Conservation (phyloP, 371 early-diverging fungal species). For the Encephalitozoon hellem region DNA sequence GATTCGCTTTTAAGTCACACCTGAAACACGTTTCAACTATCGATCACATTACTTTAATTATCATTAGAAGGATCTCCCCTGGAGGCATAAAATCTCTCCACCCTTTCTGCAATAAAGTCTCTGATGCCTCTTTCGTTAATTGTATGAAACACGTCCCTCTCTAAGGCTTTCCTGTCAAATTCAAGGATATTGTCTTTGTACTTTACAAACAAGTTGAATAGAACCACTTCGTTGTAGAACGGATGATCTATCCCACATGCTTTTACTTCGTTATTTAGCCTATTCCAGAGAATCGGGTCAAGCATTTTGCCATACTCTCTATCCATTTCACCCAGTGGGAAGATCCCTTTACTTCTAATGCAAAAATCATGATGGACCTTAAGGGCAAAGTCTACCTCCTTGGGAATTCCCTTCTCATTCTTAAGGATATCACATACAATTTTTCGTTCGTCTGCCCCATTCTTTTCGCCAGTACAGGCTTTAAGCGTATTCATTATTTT, state of each 20-base stretch:
- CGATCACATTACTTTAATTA: not conserved
- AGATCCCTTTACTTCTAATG: not conserved
- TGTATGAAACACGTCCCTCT: not conserved
- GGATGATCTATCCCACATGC: not conserved
- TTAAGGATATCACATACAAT: not conserved
- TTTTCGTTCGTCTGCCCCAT: not conserved
- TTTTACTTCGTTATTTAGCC: not conserved
- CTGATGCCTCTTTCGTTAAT: slow-evolving; percentile 18
- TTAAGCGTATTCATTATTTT: not conserved
- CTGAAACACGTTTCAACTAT: slow-evolving; percentile 1
- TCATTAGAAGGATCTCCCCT: not conserved
- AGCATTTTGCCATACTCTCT: slow-evolving; percentile 6
- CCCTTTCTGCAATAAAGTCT: not conserved
- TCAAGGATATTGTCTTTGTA: not conserved
- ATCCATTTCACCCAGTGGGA: not conserved
- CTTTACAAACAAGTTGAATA: slow-evolving; percentile 4
- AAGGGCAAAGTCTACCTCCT: not conserved
- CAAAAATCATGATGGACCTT: slow-evolving; percentile 3
- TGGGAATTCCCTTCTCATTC: not conserved
- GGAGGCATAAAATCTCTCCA: not conserved
- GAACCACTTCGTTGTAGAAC: not conserved
- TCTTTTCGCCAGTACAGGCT: not conserved
- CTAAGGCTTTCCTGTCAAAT: not conserved
- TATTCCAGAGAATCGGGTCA: not conserved
- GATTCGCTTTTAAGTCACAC: not conserved